Percentiles rank a stretch among this genome's conserved stretches.
Conservation (phyloP, 2,329 filamentous ascomycete species). For the Neonectria hederae region DNA sequence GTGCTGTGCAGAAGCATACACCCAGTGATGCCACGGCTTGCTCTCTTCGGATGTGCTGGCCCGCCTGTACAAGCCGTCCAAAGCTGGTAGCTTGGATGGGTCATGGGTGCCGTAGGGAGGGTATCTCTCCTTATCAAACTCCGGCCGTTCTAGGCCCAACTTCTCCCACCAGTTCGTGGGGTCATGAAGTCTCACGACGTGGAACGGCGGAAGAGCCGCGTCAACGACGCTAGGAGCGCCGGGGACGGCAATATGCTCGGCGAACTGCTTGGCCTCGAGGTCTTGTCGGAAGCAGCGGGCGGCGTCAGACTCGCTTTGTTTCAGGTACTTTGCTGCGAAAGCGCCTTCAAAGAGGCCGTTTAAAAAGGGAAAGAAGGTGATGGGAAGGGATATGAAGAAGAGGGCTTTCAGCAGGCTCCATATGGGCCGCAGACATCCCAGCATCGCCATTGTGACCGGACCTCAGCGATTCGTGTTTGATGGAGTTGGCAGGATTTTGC, state of each 20-base stretch:
- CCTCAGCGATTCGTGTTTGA: no score
- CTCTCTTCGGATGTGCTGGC: neutral
- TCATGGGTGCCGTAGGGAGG: neutral
- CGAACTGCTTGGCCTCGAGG: neutral
- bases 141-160: slow-evolving; percentile 9
- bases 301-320: neutral
- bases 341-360: slow-evolving; percentile 18
- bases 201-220: slow-evolving; percentile 3
- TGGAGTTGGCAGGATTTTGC: neutral
- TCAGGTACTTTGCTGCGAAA: neutral
- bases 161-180: slow-evolving; percentile 18
- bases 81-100: neutral
- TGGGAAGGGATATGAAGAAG: slow-evolving; percentile 13
- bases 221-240: neutral
- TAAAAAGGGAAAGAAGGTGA: slow-evolving; percentile 14
- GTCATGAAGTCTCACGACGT: slow-evolving; percentile 7
- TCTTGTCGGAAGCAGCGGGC: neutral
- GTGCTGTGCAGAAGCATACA: slow-evolving; percentile 3
- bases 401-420: slow-evolving; percentile 4
- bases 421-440: slow-evolving; percentile 5
- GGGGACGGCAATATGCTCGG: neutral
- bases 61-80: slow-evolving; percentile 4
- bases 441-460: neutral
- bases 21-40: slow-evolving; percentile 8
- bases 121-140: neutral